Evolutionary conservation across 163 green algal species (phyloP).

Genomic region (Scenedesmus sp.): DNA sequence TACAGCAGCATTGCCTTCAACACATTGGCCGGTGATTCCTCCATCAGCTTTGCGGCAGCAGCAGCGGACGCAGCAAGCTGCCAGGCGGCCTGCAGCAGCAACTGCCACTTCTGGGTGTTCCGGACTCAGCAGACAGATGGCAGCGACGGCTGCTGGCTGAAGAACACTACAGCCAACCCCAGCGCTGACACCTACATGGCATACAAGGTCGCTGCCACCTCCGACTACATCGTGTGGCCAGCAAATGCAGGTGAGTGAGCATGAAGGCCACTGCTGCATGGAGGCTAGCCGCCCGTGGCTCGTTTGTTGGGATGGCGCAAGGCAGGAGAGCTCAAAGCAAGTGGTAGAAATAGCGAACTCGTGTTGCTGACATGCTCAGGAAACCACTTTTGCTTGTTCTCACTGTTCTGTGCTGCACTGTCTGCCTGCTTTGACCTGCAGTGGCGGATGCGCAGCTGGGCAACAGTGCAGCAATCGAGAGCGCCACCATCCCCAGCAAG

Average conservation of each 20-base stretch:
- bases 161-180: neutral
- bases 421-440: neutral
- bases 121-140: neutral
- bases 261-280: neutral
- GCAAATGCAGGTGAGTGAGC: neutral
- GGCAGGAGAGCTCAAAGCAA: too few species aligned
- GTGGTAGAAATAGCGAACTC: too few species aligned
- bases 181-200: slow-evolving; percentile 18
- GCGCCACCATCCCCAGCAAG: neutral
- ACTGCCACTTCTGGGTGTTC: slow-evolving; percentile 21
- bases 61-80: neutral
- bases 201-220: neutral
- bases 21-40: neutral
- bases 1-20: neutral
- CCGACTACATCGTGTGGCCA: slow-evolving; percentile 3
- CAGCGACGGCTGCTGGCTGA: slow-evolving; percentile 8
- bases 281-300: too few species aligned
- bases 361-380: too few species aligned
- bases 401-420: neutral
- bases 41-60: neutral
- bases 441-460: neutral
- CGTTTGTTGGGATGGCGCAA: too few species aligned
- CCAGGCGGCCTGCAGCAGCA: neutral
- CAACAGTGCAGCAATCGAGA: neutral
- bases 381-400: too few species aligned